Evolutionary conservation across 306 rosid genomes (phyloP).

Genomic region (Quercus alba): DNA sequence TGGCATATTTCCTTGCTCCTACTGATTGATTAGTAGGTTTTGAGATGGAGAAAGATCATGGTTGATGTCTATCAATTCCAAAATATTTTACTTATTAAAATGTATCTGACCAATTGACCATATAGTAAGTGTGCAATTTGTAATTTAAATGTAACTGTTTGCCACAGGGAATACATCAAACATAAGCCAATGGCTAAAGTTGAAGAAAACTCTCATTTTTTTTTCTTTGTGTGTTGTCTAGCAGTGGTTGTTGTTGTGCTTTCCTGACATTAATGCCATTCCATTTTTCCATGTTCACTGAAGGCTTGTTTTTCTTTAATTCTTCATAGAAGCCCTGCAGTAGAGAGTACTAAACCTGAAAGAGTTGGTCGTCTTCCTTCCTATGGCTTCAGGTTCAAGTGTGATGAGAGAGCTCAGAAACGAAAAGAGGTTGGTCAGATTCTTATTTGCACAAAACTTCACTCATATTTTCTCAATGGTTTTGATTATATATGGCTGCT

Average conservation of each 20-base stretch:
- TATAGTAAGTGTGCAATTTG: not conserved
- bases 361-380: constrained; percentile 74
- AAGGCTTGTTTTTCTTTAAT: constrained; percentile 41
- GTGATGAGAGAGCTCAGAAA: constrained; percentile 91
- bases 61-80: too few relatives aligned
- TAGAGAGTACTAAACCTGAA: constrained; percentile 54
- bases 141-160: constrained; percentile 4
- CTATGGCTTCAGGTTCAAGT: constrained; percentile 89
- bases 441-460: constrained; percentile 4
- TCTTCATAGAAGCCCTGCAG: constrained; percentile 46
- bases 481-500: not conserved
- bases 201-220: constrained; percentile 42
- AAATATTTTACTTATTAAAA: too few relatives aligned
- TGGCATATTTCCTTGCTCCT: too few relatives aligned
- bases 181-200: constrained; percentile 34
- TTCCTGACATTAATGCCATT: constrained; percentile 2
- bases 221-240: constrained; percentile 9
- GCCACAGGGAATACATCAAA: constrained; percentile 55
- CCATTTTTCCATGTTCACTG: not conserved
- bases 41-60: too few relatives aligned
- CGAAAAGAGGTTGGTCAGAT: constrained; percentile 64
- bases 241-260: not conserved
- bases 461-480: not conserved
- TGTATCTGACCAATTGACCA: too few relatives aligned
- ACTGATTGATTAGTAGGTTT: too few relatives aligned